Conservation (phyloP, 2,329 filamentous ascomycete genomes). For the Rutstroemia sp. region DNA sequence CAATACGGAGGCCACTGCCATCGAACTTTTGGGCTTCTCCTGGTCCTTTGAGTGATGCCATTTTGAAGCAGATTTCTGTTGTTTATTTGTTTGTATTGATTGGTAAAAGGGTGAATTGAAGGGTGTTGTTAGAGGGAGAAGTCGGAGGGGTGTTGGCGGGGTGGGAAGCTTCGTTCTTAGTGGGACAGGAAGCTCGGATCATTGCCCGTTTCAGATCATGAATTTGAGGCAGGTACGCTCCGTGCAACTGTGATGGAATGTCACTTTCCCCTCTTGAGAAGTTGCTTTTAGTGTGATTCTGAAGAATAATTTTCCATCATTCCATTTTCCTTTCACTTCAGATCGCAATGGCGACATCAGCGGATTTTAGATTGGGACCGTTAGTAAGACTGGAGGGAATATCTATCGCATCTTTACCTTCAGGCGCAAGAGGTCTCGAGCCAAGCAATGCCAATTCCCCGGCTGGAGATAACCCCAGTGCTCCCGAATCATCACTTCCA, state of each 20-base stretch:
- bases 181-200: neutral
- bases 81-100: neutral
- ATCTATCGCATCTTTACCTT: conserved; percentile 40
- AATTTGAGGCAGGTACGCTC: too few species aligned
- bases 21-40: conserved; percentile 54
- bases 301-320: too few species aligned
- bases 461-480: conserved; percentile 11
- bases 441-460: conserved; percentile 10
- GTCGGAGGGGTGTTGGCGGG: conserved; percentile 1
- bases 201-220: neutral
- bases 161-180: neutral
- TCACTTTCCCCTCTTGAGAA: neutral
- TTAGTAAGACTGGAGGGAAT: conserved; percentile 49
- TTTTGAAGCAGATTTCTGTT: conserved; percentile 5
- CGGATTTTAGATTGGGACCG: conserved; percentile 33
- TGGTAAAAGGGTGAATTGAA: neutral
- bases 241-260: neutral
- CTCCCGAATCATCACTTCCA: conserved; percentile 10
- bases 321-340: neutral
- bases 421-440: conserved; percentile 23
- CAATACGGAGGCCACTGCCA: conserved; percentile 74
- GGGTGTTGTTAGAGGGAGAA: conserved; percentile 5
- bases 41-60: conserved; percentile 47
- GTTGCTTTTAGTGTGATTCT: too few species aligned
- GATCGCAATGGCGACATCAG: neutral